These are phyloP conservation scores for Spathaspora hagerdaliae DNA, from an alignment of 805 yeast species.

Conservation along the genomic window DNA sequence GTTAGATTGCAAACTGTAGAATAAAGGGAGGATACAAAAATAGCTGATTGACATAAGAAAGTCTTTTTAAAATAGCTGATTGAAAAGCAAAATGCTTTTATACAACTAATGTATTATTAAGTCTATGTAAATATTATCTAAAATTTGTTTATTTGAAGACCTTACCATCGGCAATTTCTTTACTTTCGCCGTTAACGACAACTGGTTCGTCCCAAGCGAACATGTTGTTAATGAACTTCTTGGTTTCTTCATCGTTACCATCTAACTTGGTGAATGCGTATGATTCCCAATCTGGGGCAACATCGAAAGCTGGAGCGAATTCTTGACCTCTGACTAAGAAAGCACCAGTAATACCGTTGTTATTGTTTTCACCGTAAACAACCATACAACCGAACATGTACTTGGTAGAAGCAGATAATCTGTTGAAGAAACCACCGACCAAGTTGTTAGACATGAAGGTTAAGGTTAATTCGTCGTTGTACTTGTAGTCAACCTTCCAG, in stretches of 20 bases:
- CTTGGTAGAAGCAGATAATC: constrained; percentile 83
- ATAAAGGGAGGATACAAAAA: too few species aligned
- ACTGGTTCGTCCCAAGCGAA: constrained; percentile 59
- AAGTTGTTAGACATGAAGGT: constrained; percentile 97
- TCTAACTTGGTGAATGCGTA: constrained; percentile 78
- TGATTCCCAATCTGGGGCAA: constrained; percentile 98
- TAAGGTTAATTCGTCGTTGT: constrained; percentile 91
- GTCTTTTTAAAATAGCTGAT: too few species aligned
- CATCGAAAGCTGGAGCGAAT: constrained; percentile 81
- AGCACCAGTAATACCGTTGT: constrained; percentile 93
- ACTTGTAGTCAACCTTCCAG: constrained; percentile 91
- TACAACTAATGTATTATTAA: background rate
- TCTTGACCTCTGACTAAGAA: constrained; percentile 93
- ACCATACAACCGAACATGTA: constrained; percentile 87
- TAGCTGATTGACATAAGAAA: too few species aligned
- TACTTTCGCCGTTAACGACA: constrained; percentile 65
- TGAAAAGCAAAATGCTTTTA: too few species aligned
- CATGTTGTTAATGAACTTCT: constrained; percentile 57
- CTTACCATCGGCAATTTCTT: constrained; percentile 92
- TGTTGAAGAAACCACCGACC: constrained; percentile 95
- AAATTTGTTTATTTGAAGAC: constrained; percentile 69
- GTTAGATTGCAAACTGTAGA: too few species aligned
- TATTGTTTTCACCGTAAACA: constrained; percentile 95
- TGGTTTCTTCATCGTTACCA: constrained; percentile 68
- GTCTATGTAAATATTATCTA: constrained; percentile 1